phyloP scores from a whole-genome alignment of 257 asterid species.

The Ajuga chamaepitys region DNA sequence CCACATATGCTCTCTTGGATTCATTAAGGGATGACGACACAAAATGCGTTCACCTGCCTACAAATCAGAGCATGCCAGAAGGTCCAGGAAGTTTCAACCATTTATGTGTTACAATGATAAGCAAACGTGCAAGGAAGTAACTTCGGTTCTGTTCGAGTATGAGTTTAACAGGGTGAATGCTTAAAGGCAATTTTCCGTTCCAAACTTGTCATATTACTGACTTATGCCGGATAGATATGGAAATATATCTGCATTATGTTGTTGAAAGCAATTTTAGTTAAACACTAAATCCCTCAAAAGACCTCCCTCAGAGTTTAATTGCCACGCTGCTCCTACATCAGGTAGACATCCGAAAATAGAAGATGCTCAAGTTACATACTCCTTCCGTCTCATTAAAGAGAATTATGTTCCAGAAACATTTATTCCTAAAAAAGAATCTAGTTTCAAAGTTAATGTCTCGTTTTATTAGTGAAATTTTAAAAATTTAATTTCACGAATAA shows the following conservation, averaged over 20 bases:
- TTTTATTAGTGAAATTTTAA: no score
- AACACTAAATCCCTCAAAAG: background rate
- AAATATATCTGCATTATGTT: background rate
- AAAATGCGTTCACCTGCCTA: constrained; percentile 77
- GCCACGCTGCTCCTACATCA: background rate
- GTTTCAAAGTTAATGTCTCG: no score
- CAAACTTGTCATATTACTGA: no score
- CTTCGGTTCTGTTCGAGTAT: background rate
- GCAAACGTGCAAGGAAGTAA: background rate
- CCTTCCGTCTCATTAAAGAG: no score
- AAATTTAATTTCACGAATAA: no score
- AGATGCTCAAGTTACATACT: background rate
- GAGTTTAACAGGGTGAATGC: background rate
- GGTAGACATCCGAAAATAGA: background rate
- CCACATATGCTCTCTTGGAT: constrained; percentile 90
- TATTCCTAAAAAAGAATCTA: no score
- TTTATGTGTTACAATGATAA: background rate
- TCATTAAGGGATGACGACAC: constrained; percentile 91
- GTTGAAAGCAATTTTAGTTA: background rate
- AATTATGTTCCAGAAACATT: no score
- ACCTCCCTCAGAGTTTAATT: background rate
- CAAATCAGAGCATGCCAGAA: constrained; percentile 2
- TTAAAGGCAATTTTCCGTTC: background rate
- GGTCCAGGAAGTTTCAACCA: background rate
- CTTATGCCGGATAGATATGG: no score